Evolutionary conservation across 1,284 basidiomycete genomes (phyloP).

Genomic region (Ustilago crameri): DNA sequence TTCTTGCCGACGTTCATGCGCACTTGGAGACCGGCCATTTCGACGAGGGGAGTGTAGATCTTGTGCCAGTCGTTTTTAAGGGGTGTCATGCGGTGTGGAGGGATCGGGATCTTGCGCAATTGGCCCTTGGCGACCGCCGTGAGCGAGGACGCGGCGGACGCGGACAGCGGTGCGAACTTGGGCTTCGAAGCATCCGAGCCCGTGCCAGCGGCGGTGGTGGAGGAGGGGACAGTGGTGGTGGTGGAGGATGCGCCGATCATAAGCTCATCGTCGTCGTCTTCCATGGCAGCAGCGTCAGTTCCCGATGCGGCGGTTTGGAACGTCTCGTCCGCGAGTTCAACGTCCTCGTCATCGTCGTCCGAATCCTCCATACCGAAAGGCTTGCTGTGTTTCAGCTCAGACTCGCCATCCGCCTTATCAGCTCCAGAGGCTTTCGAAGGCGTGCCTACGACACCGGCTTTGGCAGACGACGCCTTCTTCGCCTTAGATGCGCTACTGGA

Average conservation of each 20-base stretch:
- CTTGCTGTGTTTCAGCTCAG: conserved; percentile 42
- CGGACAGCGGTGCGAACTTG: conserved; percentile 29
- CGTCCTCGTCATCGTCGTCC: conserved; percentile 49
- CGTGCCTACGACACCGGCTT: conserved; percentile 20
- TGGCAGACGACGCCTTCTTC: conserved; percentile 19
- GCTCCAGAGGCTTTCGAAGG: neutral
- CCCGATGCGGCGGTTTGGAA: conserved; percentile 19
- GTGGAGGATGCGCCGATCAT: conserved; percentile 37
- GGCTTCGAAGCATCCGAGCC: conserved; percentile 11
- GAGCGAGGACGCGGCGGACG: conserved; percentile 5
- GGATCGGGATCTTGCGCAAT: conserved; percentile 77
- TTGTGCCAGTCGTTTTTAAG: conserved; percentile 97
- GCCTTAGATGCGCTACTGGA: conserved; percentile 9
- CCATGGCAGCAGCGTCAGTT: conserved; percentile 8
- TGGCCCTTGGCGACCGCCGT: conserved; percentile 55
- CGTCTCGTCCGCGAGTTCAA: conserved; percentile 34
- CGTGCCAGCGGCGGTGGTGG: neutral
- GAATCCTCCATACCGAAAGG: conserved; percentile 44
- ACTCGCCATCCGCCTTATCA: conserved; percentile 5
- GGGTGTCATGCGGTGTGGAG: conserved; percentile 96
- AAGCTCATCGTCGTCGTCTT: conserved; percentile 46
- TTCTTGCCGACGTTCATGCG: conserved; percentile 92
- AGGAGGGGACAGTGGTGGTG: neutral
- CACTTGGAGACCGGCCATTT: conserved; percentile 92
- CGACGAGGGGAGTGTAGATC: conserved; percentile 94